Evolutionary conservation across 2,329 filamentous ascomycete genomes (phyloP).

Genomic region (Colletotrichum ledebouriae): DNA sequence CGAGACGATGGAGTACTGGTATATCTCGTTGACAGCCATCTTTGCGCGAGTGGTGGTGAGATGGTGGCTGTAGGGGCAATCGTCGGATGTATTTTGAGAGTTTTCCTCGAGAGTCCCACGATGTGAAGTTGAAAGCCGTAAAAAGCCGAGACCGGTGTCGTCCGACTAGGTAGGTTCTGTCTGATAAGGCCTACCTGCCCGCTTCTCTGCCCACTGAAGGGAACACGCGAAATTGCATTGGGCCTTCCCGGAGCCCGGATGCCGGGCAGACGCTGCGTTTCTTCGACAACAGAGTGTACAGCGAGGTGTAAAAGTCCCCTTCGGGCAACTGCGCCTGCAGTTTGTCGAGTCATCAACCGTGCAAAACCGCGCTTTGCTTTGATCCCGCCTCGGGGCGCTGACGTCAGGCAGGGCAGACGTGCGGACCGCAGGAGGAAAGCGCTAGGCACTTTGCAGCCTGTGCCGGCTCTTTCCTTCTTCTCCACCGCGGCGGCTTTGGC

Average conservation of each 20-base stretch:
- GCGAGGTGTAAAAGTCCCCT: not conserved
- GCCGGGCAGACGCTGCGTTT: too few species aligned
- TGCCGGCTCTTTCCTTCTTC: not conserved
- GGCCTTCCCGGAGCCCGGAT: too few species aligned
- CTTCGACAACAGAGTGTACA: not conserved
- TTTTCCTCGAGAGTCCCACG: not conserved
- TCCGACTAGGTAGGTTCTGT: too few species aligned
- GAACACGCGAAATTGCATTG: too few species aligned
- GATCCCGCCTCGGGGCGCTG: slow-evolving; percentile 28
- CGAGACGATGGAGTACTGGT: slow-evolving; percentile 52
- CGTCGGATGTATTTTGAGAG: not conserved
- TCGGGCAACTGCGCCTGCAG: not conserved
- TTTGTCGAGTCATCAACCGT: slow-evolving; percentile 30
- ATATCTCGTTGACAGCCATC: slow-evolving; percentile 52
- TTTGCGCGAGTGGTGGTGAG: not conserved
- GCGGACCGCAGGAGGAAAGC: not conserved
- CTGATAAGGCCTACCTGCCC: too few species aligned
- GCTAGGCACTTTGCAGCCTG: not conserved
- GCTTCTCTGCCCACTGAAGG: too few species aligned
- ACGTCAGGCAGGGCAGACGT: slow-evolving; percentile 18
- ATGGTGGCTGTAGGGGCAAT: not conserved
- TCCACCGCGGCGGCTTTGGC: not conserved
- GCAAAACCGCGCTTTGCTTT: not conserved
- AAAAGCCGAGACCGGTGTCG: not conserved
- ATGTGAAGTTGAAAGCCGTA: not conserved